Base-by-base conservation (phyloP, 75 land plant species). In the Selaginella tamariscina region DNA sequence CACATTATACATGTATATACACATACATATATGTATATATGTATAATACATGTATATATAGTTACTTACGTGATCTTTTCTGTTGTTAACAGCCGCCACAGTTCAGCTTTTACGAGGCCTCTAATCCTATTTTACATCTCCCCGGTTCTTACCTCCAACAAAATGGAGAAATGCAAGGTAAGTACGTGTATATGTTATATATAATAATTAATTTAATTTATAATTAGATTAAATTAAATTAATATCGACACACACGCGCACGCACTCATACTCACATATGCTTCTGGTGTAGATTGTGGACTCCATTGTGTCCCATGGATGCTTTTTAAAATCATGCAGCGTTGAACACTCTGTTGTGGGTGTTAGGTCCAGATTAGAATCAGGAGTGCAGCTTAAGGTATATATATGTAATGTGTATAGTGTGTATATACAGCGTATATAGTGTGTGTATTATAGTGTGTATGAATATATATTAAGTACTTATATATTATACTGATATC, bases 271-370 rank as follows among this genome's bases (percentile, higher is more conserved):
- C 28, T 30, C 31, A 20, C 23, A 31, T 30, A 18, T 27, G 0
- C 21, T 56, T 21, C 67, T 2, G 33, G 63, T 68, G 44, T 84
- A 89, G 98, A 74, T 92, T 55, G 66, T 81, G 31, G 86, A 89
- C 73, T 93, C 98, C 22, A 93, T 93, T 62, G 68, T 93, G n/a
- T 93, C 98, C 9, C 98, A 93, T 80, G 98, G 98, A 68, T 79
- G 96, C 57, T 89, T 93, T 81, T 74, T 93, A 54, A 71, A 64
- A 30, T 69, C 81, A 24, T 82, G 89, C 72, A 72, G 71, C 33
- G 79, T 93, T 33, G 83, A 79, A 71, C 97, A 86, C 69, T 86
- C 91, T 55, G 74, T 92, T 28, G 81, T 92, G 31, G 97, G 97
- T 0, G 75, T 93, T 56, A 80, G 98, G 31, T 93, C 98, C 2